Percentiles rank a stretch among this genome's conserved stretches.
phyloP scores from a whole-genome alignment of 2,329 filamentous ascomycete species.

The Fusarium siculi region DNA sequence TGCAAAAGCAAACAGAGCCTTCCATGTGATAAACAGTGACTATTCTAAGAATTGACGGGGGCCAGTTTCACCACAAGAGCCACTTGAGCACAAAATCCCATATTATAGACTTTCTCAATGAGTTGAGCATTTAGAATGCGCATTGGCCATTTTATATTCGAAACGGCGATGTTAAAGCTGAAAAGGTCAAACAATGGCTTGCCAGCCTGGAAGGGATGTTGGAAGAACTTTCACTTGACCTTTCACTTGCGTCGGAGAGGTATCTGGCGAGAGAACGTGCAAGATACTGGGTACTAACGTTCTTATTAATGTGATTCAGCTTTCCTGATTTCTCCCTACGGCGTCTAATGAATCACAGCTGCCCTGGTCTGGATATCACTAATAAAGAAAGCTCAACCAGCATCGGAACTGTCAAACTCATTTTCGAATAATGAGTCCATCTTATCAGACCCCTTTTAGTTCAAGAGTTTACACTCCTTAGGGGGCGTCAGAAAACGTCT shows the following conservation, averaged over 20 bases:
- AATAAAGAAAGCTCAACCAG: too few species aligned
- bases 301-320: neutral
- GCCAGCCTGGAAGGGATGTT: neutral
- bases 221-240: neutral
- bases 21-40: neutral
- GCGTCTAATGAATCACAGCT: neutral
- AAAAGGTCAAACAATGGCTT: neutral
- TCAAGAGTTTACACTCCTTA: neutral
- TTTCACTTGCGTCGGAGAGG: fast-evolving
- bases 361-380: too few species aligned
- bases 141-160: neutral
- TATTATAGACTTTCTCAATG: neutral
- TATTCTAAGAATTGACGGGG: neutral
- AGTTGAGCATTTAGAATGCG: neutral
- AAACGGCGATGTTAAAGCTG: neutral
- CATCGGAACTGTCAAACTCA: neutral
- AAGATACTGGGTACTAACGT: neutral
- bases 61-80: slow-evolving; percentile 20
- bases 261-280: neutral
- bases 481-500: too few species aligned
- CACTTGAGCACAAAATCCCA: neutral
- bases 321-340: neutral
- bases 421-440: neutral
- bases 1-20: neutral
- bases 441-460: neutral